Evolutionary conservation across 140 eudicot species (phyloP).

Genomic region (Anethum foeniculum): DNA sequence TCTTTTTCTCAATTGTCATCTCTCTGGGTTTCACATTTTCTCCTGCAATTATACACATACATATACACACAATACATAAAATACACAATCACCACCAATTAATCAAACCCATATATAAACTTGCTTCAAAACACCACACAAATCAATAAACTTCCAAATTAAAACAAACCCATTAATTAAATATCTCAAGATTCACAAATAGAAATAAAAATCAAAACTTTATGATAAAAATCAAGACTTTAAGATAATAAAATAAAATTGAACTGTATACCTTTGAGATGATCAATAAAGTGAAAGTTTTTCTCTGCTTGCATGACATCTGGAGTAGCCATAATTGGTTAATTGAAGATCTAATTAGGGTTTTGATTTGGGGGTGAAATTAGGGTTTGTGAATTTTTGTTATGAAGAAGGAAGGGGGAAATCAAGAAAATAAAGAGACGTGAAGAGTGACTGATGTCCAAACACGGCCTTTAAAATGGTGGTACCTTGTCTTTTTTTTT

Average conservation of each 20-base stretch:
- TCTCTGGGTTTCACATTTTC: conserved; percentile 49
- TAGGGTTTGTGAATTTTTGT: conserved; percentile 1
- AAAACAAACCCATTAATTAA: background rate
- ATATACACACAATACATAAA: background rate
- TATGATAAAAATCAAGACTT: background rate
- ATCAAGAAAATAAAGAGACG: background rate
- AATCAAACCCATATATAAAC: background rate
- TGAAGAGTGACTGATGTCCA: background rate
- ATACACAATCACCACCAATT: background rate
- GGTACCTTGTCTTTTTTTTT: background rate
- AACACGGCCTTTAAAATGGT: background rate
- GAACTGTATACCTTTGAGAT: conserved; percentile 31
- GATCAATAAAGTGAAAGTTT: conserved; percentile 42
- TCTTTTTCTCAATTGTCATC: conserved; percentile 60
- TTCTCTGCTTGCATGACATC: conserved; percentile 45
- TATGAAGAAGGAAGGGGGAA: background rate
- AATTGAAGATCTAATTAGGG: background rate
- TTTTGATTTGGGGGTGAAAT: conserved; percentile 1
- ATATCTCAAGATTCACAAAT: background rate
- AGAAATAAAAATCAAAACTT: background rate
- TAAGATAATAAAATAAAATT: too few relatives aligned
- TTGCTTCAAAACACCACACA: background rate
- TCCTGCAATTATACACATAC: conserved; percentile 36
- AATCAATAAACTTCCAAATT: background rate
- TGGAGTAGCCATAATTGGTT: conserved; percentile 63